Base-by-base conservation (phyloP, 345 rosid genomes). In the Salix dunnii region DNA sequence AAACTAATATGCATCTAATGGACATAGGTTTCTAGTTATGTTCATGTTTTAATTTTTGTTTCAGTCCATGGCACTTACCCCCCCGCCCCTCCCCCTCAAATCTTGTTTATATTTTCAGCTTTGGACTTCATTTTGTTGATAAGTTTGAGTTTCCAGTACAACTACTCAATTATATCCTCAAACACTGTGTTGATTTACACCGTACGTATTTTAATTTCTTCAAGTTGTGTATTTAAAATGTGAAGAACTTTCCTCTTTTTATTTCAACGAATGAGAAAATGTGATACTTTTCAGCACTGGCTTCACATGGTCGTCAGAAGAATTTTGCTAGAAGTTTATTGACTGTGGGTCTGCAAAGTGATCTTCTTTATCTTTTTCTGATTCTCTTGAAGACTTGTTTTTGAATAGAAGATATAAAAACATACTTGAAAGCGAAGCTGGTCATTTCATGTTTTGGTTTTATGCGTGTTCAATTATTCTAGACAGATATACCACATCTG, bases 361-460 rank as follows among this genome's bases (percentile, higher is more conserved):
- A 72, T 63, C 23, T 60, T 55, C 16, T 73, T 49, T 65, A 20
- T 25, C 49, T 27, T 66, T 70, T 49, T 49, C 65, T 42, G 42
- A 9, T 66, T 8, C 42, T 75, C 36, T 70, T 9, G 20, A 46
- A 12, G 69, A 77, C 68, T 68, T 66, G 31, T 64, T 55, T 20
- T 25, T 76, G 75, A 74, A 74, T 53, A 55, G 23, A 66, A 58
- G 23, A 43, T 43, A 35, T 66, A 31, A 67, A 35, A 72, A 67
- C 61, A 31, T 33, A 68, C 67, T 70, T 17, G 43, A 40, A 40
- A 9, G 43, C 43, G 60, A 55, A 51, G 65, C 72, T 60, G 67
- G 73, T 75, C 81, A 30, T 43, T 69, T 71, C 79, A 23, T 58
- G 61, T 72, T 76, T 74, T 21, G 72, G 72, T 81, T 78, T 78